phyloP scores from a whole-genome alignment of 768 basidiomycete genomes.

The Russula brevipes region DNA sequence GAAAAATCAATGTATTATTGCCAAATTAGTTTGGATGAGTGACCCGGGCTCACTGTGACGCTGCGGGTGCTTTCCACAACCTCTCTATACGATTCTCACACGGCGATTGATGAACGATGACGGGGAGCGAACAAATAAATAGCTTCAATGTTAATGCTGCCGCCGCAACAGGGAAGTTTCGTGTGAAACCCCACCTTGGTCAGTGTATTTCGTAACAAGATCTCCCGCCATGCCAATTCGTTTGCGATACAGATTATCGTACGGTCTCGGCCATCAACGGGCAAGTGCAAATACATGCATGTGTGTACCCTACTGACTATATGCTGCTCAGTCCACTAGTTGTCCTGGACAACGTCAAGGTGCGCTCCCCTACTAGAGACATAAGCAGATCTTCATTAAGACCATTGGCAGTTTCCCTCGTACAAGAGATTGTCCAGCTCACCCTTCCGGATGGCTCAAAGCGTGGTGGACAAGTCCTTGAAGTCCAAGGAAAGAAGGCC shows the following conservation, averaged over 20 bases:
- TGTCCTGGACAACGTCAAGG: conserved; percentile 97
- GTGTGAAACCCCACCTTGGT: conserved; percentile 87
- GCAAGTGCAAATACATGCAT: conserved; percentile 41
- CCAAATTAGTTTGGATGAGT: conserved; percentile 10
- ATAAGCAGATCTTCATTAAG: conserved; percentile 7
- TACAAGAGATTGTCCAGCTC: conserved; percentile 98
- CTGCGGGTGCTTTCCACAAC: not conserved
- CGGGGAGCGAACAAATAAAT: conserved; percentile 4
- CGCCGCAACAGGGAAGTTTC: conserved; percentile 84
- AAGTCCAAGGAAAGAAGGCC: conserved; percentile 97
- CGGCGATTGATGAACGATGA: conserved; percentile 11
- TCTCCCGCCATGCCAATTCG: not conserved
- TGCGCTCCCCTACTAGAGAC: conserved; percentile 29
- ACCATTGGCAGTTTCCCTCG: conserved; percentile 69
- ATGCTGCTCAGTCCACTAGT: conserved; percentile 75
- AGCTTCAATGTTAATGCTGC: conserved; percentile 64
- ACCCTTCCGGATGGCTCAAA: conserved; percentile 93
- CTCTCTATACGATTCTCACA: not conserved
- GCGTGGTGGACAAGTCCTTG: conserved; percentile 95
- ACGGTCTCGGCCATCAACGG: conserved; percentile 99
- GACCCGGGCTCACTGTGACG: not conserved
- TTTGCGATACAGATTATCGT: conserved; percentile 67
- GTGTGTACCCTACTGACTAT: conserved; percentile 2
- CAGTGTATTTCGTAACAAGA: not conserved
- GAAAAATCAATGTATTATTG: conserved; percentile 6